Conservation (phyloP, 1,284 basidiomycete genomes). For the Trametes pubescens region DNA sequence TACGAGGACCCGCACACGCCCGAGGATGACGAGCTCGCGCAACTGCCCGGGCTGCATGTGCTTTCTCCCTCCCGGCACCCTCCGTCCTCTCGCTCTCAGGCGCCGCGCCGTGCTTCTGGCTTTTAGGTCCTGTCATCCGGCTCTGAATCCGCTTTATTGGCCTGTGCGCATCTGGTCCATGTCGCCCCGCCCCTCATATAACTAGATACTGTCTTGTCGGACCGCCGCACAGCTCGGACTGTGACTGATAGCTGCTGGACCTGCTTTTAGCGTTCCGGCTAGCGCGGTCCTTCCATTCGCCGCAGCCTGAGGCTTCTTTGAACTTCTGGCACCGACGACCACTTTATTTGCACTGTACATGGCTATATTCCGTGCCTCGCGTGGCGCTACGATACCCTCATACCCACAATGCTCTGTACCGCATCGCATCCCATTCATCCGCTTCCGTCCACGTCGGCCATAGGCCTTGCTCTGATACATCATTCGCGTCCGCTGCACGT, state of each 20-base stretch:
- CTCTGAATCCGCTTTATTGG: slow-evolving; percentile 2
- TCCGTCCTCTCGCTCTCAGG: neutral
- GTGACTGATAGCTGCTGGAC: slow-evolving; percentile 7
- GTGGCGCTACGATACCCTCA: slow-evolving; percentile 1
- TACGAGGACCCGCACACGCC: neutral
- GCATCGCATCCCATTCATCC: neutral
- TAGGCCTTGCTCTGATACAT: neutral
- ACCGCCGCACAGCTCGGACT: slow-evolving; percentile 6
- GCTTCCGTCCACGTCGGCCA: neutral
- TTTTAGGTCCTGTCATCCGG: neutral
- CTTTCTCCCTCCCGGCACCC: neutral
- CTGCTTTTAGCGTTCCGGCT: slow-evolving; percentile 2
- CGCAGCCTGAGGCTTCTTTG: neutral
- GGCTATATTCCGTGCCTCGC: slow-evolving; percentile 6
- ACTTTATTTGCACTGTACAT: slow-evolving; percentile 7
- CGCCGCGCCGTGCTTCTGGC: neutral
- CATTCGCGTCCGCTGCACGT: neutral
- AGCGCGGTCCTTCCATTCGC: slow-evolving; percentile 3
- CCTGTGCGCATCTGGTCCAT: neutral
- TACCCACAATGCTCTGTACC: neutral
- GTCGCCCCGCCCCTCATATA: neutral
- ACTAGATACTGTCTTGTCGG: neutral
- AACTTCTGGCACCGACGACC: neutral
- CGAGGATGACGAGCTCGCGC: neutral
- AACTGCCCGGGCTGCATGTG: neutral